A percentile compares a stretch with the other conserved stretches of the same genome.
Evolutionary conservation across 805 yeast genomes (phyloP).

Genomic region (Saturnispora kantuleensis): DNA sequence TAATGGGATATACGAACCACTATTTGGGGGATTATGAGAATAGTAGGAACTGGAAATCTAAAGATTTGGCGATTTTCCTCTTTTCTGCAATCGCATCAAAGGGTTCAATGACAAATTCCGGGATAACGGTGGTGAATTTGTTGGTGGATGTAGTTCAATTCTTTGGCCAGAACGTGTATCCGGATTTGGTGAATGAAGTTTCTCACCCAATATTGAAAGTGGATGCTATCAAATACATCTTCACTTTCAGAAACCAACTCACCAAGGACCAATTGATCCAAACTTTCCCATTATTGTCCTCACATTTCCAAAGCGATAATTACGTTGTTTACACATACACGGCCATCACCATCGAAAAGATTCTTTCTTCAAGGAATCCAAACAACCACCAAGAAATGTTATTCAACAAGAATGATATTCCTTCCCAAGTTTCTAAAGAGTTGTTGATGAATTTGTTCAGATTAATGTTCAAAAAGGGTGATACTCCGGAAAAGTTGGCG

Average conservation of each 20-base stretch:
- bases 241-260: constrained; percentile 84
- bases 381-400: constrained; percentile 46
- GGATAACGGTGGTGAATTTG: constrained; percentile 78
- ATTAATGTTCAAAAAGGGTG: constrained; percentile 48
- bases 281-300: constrained; percentile 68
- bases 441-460: constrained; percentile 58
- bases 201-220: constrained; percentile 74
- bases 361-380: constrained; percentile 63
- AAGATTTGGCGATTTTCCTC: constrained; percentile 77
- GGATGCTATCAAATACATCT: constrained; percentile 87
- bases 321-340: constrained; percentile 89
- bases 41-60: constrained; percentile 85
- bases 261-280: constrained; percentile 75
- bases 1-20: constrained; percentile 59
- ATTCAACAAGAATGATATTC: constrained; percentile 65
- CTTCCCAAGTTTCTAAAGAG: constrained; percentile 46
- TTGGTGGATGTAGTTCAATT: constrained; percentile 80
- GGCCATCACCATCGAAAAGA: constrained; percentile 84
- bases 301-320: constrained; percentile 53
- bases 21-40: constrained; percentile 41
- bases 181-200: constrained; percentile 54
- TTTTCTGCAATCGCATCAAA: constrained; percentile 87
- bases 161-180: constrained; percentile 71
- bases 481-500: constrained; percentile 80
- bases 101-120: constrained; percentile 77